A percentile compares a stretch with the other conserved stretches of the same genome.
These are phyloP conservation scores for Noccaea bulbosa DNA, from an alignment of 345 rosid genomes.

Conservation along the genomic window DNA sequence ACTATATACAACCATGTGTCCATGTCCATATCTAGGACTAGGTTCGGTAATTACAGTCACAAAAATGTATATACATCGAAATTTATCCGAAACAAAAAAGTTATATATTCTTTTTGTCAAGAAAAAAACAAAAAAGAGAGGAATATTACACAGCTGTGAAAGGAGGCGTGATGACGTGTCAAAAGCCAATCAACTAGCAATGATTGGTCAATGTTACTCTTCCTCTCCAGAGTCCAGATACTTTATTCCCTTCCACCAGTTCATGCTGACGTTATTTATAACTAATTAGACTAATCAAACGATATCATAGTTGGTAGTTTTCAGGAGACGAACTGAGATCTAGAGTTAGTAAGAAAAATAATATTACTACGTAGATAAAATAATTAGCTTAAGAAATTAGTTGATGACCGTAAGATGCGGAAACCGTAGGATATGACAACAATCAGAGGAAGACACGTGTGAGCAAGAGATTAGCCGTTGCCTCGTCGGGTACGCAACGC, in stretches of 20 bases:
- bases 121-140: conserved; percentile 24
- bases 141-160: conserved; percentile 37
- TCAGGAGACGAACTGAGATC: background rate
- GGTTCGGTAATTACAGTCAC: conserved; percentile 11
- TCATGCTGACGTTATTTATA: conserved; percentile 29
- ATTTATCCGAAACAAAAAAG: background rate
- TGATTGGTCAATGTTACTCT: conserved; percentile 39
- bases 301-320: background rate
- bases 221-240: conserved; percentile 11
- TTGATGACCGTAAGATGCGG: background rate
- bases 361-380: background rate
- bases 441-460: conserved; percentile 18
- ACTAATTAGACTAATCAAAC: background rate
- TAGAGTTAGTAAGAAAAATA: background rate
- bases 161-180: conserved; percentile 26
- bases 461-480: conserved; percentile 20
- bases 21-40: background rate
- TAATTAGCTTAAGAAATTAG: background rate
- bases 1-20: background rate
- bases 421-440: background rate
- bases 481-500: conserved; percentile 27
- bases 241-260: conserved; percentile 38
- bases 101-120: background rate
- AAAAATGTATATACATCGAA: background rate
- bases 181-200: conserved; percentile 22